These are phyloP conservation scores for Echria macrotheca DNA, from an alignment of 495 filamentous ascomycete genomes.

Conservation along the genomic window DNA sequence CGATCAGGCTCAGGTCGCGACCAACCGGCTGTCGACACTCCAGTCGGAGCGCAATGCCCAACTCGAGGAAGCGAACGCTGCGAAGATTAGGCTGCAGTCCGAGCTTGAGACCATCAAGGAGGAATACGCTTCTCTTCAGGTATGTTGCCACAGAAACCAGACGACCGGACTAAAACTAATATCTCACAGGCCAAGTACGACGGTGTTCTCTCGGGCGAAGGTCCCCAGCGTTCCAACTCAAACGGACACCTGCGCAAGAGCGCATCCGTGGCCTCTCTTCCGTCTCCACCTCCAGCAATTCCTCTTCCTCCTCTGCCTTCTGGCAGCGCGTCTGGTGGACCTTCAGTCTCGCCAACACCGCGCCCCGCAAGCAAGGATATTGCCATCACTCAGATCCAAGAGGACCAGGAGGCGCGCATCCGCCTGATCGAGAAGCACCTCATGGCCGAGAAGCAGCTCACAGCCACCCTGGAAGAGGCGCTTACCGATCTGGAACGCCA, in stretches of 20 bases:
- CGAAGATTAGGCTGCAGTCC: slow-evolving; percentile 42
- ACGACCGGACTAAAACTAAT: slow-evolving; percentile 24
- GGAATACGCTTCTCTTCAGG: slow-evolving; percentile 61
- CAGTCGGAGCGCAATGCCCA: slow-evolving; percentile 62
- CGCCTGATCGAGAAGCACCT: slow-evolving; percentile 96
- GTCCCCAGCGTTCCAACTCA: slow-evolving; percentile 70
- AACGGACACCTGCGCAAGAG: slow-evolving; percentile 76
- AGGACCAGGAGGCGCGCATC: slow-evolving; percentile 93
- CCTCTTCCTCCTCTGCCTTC: slow-evolving; percentile 87
- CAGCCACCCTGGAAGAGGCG: slow-evolving; percentile 88
- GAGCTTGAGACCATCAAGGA: slow-evolving; percentile 59
- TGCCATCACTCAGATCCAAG: slow-evolving; percentile 62
- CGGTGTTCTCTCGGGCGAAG: slow-evolving; percentile 30
- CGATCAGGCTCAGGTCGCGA: slow-evolving; percentile 82
- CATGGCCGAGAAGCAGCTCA: slow-evolving; percentile 92
- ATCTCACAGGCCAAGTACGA: slow-evolving; percentile 52
- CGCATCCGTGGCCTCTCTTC: slow-evolving; percentile 72
- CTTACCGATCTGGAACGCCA: slow-evolving; percentile 87
- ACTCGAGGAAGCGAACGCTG: slow-evolving; percentile 50
- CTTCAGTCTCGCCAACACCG: slow-evolving; percentile 39
- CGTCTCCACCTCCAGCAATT: slow-evolving; percentile 84
- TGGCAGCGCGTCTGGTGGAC: slow-evolving; percentile 34
- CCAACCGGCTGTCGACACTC: slow-evolving; percentile 67
- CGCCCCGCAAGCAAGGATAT: slow-evolving; percentile 82
- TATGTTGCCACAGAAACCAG: slow-evolving; percentile 32